Evolutionary conservation across 192 early-diverging fungal species (phyloP), one percentile per base, ranked within the genome.

Genomic region (Coemansia sp.): DNA sequence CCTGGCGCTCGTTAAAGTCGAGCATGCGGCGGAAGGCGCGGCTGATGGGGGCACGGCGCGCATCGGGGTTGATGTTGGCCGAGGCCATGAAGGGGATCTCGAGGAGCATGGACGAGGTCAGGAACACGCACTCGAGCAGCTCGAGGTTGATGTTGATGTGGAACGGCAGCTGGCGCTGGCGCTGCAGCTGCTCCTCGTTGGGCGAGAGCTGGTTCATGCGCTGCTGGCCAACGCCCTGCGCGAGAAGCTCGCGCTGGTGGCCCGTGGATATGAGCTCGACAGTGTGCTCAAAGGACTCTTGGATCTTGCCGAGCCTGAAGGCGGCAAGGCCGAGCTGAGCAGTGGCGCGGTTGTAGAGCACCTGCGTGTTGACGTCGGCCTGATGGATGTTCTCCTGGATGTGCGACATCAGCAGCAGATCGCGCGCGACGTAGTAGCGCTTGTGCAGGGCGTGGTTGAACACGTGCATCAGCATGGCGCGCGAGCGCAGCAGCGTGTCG

Each of bases 91-190:
- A 89, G 24, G 98, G 96, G 68, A 99, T 94, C 83, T 99, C 98
- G n/a, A 98, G 84, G 45, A 99, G 84, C 95, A 99, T 96, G 22
- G 94, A 94, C 74, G 90, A 93, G 11, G 93, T 94, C 79, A 98
- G 83, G 83, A 96, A 98, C 29, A 94, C 92, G 74, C 94, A 97
- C 87, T 99, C 98, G 45, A 99, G 81, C 19, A 98, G 88, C 84
- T 99, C 98, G 56, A 99, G 81, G 86, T 99, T 98, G 81, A 99
- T 96, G 85, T 97, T 96, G 92, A 98, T 96, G 85, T 99, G 97
- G 93, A 98, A 98, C 22, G 97, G 97, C 69, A 99, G 84, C 86
- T 98, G 96, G 63, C 97, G 87, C 84, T 92, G 93, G 71, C 94
- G 92, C 79, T 97, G 95, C 20, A 96, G 85, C 69, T 91, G 87